Evolutionary conservation across 2,329 filamentous ascomycete species (phyloP), one percentile per base, ranked within the genome.

Genomic region (Aspergillus intermedius): DNA sequence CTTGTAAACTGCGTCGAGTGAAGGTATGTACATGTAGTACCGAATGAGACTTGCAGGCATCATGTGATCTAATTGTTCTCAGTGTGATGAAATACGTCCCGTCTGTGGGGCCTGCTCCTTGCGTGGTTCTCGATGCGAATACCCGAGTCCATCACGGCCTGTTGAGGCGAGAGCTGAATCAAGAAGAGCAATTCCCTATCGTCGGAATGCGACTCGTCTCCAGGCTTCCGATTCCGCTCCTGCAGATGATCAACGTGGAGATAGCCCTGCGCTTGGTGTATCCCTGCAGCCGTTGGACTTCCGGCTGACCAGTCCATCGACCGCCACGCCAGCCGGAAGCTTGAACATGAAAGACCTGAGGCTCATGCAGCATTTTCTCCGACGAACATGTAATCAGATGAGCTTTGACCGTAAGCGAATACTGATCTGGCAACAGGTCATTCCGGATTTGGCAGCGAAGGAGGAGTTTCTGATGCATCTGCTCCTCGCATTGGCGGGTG

Each of bases 71-170:
- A 13, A 40, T 46, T 13, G 8, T 15, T 3, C 3, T 10, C 39
- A 62, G 60, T 62, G 60, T 45, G 60, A 62, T 39, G 59, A 62
- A 44, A 49, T 47, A 21, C 49, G 49, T 10, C 60, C 60, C n/a
- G 49, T 50, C 1, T 62, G 60, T 37, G 55, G 58, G 13, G 47
- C 58, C 2, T 62, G 59, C 22, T 48, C 46, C 1, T 35, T 57
- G n/a, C 44, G 58, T 1, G 49, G 48, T 0, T 50, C 55, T 15
- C 19, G 49, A 8, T 61, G 57, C 15, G 41, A 41, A 9, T 59
- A 46, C 42, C 54, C 56, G 9, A 30, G n/a, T 23, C 32, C 32
- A 9, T 35, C 32, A 35, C 37, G 15, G 34, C n/a, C 21, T 5
- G 28, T 45, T 37, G 10, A 28, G 12, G 10, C 3, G 23, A 22